Evolutionary conservation across 805 yeast genomes (phyloP).

Genomic region (Grigorovia yakushimaensis): DNA sequence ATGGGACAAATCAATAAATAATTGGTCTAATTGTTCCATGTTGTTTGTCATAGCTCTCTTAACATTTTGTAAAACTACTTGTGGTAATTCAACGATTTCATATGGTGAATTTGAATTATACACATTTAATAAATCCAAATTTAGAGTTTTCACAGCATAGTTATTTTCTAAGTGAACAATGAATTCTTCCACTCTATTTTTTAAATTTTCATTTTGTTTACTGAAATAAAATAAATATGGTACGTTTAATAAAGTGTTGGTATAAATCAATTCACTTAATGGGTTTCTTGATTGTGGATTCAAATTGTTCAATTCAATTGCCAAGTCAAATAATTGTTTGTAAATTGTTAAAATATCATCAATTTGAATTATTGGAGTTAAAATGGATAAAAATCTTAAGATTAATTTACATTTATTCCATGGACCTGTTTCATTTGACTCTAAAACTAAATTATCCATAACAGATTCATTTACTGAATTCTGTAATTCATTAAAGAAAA

Average conservation of each 20-base stretch:
- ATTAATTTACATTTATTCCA: constrained; percentile 66
- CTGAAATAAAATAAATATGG: constrained; percentile 53
- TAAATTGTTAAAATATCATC: constrained; percentile 41
- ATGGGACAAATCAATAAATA: constrained; percentile 33
- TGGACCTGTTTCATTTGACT: constrained; percentile 39
- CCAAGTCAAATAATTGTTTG: constrained; percentile 42
- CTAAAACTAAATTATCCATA: constrained; percentile 16
- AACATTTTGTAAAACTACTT: constrained; percentile 45
- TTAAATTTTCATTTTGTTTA: constrained; percentile 21
- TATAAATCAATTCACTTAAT: constrained; percentile 59
- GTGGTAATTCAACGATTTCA: constrained; percentile 38
- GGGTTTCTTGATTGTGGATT: constrained; percentile 37
- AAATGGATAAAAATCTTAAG: constrained; percentile 57
- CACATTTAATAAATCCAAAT: constrained; percentile 19
- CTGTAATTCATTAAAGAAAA: constrained; percentile 55
- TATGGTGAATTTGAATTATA: constrained; percentile 35
- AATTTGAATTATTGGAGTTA: constrained; percentile 51
- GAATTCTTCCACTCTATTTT: constrained; percentile 34
- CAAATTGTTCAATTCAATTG: constrained; percentile 45
- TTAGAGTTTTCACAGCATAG: constrained; percentile 13
- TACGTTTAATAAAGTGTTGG: constrained; percentile 48
- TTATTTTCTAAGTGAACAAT: constrained; percentile 35
- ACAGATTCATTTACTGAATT: constrained; percentile 35
- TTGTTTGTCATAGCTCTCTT: constrained; percentile 30
- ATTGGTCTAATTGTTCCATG: constrained; percentile 32